Base-by-base conservation (phyloP, 2,329 filamentous ascomycete genomes). In the Emmonsia crescens region DNA sequence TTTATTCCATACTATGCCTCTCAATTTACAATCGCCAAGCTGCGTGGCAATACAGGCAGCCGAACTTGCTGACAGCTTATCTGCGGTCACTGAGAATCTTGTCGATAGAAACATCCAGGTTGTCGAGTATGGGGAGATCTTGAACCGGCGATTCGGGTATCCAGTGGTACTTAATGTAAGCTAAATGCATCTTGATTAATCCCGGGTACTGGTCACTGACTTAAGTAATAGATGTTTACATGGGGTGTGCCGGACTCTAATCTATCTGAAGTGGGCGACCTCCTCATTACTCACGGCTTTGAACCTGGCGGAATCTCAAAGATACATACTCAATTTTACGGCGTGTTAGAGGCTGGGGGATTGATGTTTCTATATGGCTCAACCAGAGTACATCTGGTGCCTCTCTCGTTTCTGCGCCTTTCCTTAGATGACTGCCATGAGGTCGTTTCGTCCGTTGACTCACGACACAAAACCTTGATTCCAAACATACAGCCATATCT, bases 111-210 rank as follows among this genome's bases (percentile, higher is more conserved):
- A 49, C 33, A 63, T 63, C 46, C 51, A 51, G 6, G 24, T 60
- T 27, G 61, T 63, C 2, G 61, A 63, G 33, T 60, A 63, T 33
- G 58, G 61, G 46, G 58, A 57, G 4, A n/a, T 60, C 24, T 51
- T 63, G 42, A 54, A 57, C 46, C 36, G n/a, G 12, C 61, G 61
- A 19, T 63, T 60, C 46, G 61, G 61, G 31, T 54, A 60, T 58
- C 61, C 61, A 0, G 42, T 51, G 27, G 57, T 51, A 1, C 44
- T 60, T 31, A 3, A 51, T 1, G 49, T 60, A 40, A 33, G 27
- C 51, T 29, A 27, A 31, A 16, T 31, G 24, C 1, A 54, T n/a
- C 8, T 9, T 10, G 27, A 51, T 40, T 48, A 9, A 12, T 56
- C 3, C 59, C 14, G 1, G 1, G 5, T 36, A 19, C 10, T 19